Percentiles rank a stretch among this genome's conserved stretches.
Evolutionary conservation across 2,329 filamentous ascomycete genomes (phyloP).

Genomic region (Delphinella strobiligena): DNA sequence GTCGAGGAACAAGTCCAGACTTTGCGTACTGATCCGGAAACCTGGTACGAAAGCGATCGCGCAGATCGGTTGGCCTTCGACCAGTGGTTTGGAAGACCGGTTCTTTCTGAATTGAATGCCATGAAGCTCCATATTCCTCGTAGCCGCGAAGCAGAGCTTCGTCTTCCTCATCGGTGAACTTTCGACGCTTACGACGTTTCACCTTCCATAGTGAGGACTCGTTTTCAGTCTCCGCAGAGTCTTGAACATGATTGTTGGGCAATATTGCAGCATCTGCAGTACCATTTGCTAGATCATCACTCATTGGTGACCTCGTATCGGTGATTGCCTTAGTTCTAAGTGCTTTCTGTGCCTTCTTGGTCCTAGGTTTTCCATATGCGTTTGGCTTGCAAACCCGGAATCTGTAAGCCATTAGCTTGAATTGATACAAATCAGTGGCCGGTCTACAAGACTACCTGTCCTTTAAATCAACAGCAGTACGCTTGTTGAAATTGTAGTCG

Average conservation of each 20-base stretch:
- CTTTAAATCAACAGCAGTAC: conserved; percentile 52
- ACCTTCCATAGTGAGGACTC: conserved; percentile 4
- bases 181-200: conserved; percentile 40
- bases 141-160: conserved; percentile 47
- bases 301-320: no score
- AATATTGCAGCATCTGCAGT: background rate
- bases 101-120: conserved; percentile 48
- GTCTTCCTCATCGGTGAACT: conserved; percentile 47
- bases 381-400: conserved; percentile 41
- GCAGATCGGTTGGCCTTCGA: conserved; percentile 45
- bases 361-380: conserved; percentile 24
- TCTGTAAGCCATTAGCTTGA: conserved; percentile 13
- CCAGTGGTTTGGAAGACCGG: conserved; percentile 37
- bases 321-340: background rate
- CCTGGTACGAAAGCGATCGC: conserved; percentile 49
- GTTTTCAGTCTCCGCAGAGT: background rate
- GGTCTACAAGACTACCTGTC: conserved; percentile 35
- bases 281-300: background rate
- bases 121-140: conserved; percentile 45
- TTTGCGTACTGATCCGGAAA: conserved; percentile 45
- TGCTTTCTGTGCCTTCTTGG: background rate
- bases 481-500: conserved; percentile 44
- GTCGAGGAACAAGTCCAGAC: conserved; percentile 30
- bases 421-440: conserved; percentile 19
- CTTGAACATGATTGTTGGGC: background rate